Evolutionary conservation across 352 stramenopile genomes (phyloP).

Genomic region (Pythium apleroticum): DNA sequence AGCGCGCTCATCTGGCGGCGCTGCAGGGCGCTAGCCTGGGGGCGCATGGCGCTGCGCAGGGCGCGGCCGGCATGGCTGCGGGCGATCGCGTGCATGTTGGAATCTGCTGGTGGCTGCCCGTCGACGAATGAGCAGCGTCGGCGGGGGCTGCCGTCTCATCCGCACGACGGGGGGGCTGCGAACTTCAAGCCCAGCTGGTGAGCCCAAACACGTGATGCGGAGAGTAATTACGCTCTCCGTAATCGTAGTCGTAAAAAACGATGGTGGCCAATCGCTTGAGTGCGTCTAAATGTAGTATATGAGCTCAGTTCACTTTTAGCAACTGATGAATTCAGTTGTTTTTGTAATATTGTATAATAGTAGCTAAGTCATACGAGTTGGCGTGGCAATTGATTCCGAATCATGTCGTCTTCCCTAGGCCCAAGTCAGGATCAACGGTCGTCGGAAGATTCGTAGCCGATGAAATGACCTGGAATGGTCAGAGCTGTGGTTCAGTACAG

Average conservation of each 20-base stretch:
- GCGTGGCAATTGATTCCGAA: no score
- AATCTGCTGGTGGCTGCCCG: slow-evolving; percentile 1
- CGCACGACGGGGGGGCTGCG: slow-evolving; percentile 4
- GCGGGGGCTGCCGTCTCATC: slow-evolving; percentile 18
- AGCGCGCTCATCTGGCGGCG: slow-evolving; percentile 44
- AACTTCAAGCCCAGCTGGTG: slow-evolving; percentile 26
- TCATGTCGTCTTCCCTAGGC: no score
- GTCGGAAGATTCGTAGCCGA: no score
- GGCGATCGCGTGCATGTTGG: slow-evolving; percentile 24
- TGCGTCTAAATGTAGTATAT: no score
- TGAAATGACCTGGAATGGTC: no score
- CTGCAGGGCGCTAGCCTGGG: slow-evolving; percentile 23
- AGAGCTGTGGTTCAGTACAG: no score
- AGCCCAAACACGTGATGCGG: background rate
- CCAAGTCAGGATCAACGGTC: no score
- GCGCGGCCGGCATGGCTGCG: slow-evolving; percentile 12
- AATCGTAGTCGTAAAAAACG: slow-evolving; percentile 1
- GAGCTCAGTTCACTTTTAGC: no score
- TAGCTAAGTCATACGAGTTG: no score
- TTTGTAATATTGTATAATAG: no score
- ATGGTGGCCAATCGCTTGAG: no score
- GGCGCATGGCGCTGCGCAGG: slow-evolving; percentile 14
- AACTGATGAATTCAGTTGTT: no score
- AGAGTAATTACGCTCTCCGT: background rate
- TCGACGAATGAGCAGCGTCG: slow-evolving; percentile 25